These are phyloP conservation scores for Gracilariopsis chorda DNA, from an alignment of 23 red algal genomes.

Conservation along the genomic window DNA sequence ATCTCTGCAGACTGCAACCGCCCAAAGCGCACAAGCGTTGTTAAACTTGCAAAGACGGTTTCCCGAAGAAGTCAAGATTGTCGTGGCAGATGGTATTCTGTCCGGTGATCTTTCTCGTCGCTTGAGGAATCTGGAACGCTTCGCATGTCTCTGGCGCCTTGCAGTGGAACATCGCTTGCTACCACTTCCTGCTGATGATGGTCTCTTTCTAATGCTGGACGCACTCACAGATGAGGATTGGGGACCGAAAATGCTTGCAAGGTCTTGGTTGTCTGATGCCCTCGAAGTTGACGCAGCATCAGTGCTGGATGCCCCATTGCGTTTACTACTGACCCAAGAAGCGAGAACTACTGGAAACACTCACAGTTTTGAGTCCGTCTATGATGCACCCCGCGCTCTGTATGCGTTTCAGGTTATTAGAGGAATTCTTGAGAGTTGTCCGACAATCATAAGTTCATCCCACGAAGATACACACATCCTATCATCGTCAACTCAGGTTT, in stretches of 20 bases:
- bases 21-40: slow-evolving; percentile 62
- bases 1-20: slow-evolving; percentile 59
- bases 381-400: slow-evolving; percentile 61
- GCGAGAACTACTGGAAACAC: not conserved
- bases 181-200: slow-evolving; percentile 59
- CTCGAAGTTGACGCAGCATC: slow-evolving; percentile 51
- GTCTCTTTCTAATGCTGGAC: slow-evolving; percentile 67
- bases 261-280: slow-evolving; percentile 66
- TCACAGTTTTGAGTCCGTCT: slow-evolving; percentile 33
- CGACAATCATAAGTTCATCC: slow-evolving; percentile 16
- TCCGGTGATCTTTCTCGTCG: slow-evolving; percentile 41
- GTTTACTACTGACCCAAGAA: slow-evolving; percentile 51
- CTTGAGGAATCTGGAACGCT: slow-evolving; percentile 58
- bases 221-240: slow-evolving; percentile 60
- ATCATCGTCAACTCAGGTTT: slow-evolving; percentile 4
- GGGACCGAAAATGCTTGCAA: slow-evolving; percentile 67
- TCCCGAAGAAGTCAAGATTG: slow-evolving; percentile 49
- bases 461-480: not conserved
- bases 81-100: slow-evolving; percentile 61
- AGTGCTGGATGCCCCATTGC: slow-evolving; percentile 62
- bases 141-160: slow-evolving; percentile 66
- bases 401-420: slow-evolving; percentile 60
- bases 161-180: slow-evolving; percentile 56
- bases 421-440: slow-evolving; percentile 58
- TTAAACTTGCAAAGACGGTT: slow-evolving; percentile 44